Conservation (phyloP, 1,284 basidiomycete species). For the Peniophora sp. region DNA sequence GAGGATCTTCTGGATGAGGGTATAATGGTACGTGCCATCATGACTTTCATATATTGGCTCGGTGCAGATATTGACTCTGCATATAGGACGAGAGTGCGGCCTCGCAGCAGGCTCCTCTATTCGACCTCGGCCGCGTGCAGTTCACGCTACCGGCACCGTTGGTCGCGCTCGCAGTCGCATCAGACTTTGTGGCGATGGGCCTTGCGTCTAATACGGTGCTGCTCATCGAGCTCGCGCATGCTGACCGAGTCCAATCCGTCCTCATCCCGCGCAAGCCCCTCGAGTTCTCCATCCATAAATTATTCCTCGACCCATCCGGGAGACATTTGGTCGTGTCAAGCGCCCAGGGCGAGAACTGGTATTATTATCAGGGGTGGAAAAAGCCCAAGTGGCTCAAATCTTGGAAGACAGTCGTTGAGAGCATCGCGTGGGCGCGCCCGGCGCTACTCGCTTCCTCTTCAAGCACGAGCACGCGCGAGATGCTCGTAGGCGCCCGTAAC, state of each 20-base stretch:
- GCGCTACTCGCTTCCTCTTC: conserved; percentile 56
- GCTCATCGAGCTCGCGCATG: conserved; percentile 78
- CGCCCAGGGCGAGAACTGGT: conserved; percentile 89
- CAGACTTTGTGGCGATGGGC: conserved; percentile 82
- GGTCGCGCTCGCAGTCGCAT: conserved; percentile 73
- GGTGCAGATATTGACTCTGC: not conserved
- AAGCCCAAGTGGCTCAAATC: conserved; percentile 73
- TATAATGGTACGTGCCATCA: conserved; percentile 27
- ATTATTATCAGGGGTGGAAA: conserved; percentile 76
- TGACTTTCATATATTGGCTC: conserved; percentile 2
- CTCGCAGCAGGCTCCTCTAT: conserved; percentile 52
- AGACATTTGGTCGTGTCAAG: conserved; percentile 86
- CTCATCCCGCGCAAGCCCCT: conserved; percentile 64
- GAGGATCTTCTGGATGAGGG: conserved; percentile 38
- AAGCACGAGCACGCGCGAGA: conserved; percentile 72
- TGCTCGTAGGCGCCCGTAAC: conserved; percentile 83
- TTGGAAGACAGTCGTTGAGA: conserved; percentile 85
- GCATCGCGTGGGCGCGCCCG: conserved; percentile 90
- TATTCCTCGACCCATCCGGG: conserved; percentile 90
- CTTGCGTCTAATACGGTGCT: conserved; percentile 71
- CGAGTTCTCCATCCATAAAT: conserved; percentile 67
- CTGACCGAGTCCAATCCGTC: conserved; percentile 75
- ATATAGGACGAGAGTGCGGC: conserved; percentile 27
- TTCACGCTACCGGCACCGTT: conserved; percentile 81
- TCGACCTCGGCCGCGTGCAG: conserved; percentile 83